Evolutionary conservation across 768 basidiomycete species (phyloP).

Genomic region (Termitomyces sp.): DNA sequence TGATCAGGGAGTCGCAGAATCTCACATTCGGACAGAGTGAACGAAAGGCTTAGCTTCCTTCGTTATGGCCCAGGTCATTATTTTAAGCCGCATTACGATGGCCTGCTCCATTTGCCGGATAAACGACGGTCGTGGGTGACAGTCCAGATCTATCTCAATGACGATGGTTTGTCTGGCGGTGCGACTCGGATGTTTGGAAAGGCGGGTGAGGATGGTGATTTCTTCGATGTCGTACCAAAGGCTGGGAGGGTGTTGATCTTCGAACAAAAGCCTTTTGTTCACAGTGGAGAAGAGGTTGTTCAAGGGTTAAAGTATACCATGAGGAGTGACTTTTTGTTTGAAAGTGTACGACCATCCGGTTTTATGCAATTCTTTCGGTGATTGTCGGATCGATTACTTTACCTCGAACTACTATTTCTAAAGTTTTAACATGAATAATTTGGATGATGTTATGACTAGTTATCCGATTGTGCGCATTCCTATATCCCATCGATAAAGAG

Average conservation of each 20-base stretch:
- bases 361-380: not conserved
- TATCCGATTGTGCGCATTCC: no score
- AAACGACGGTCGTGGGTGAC: slow-evolving; percentile 35
- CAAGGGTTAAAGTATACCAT: slow-evolving; percentile 36
- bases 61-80: slow-evolving; percentile 38
- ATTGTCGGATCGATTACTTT: not conserved
- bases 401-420: no score
- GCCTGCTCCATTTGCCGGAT: slow-evolving; percentile 28
- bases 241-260: slow-evolving; percentile 40
- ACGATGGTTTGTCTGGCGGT: slow-evolving; percentile 31
- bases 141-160: slow-evolving; percentile 42
- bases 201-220: slow-evolving; percentile 15
- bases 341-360: not conserved
- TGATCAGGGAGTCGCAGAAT: not conserved
- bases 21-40: slow-evolving; percentile 23
- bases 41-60: slow-evolving; percentile 40
- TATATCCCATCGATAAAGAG: no score
- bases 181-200: slow-evolving; percentile 34
- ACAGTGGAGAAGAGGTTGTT: slow-evolving; percentile 38
- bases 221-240: slow-evolving; percentile 38
- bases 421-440: no score
- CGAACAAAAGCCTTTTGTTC: slow-evolving; percentile 34
- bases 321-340: slow-evolving; percentile 37
- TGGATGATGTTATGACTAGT: no score
- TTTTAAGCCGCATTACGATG: slow-evolving; percentile 37